Evolutionary conservation across 306 rosid species (phyloP), one percentile per base, ranked within the genome.

Genomic region (Corylus heterophylla): DNA sequence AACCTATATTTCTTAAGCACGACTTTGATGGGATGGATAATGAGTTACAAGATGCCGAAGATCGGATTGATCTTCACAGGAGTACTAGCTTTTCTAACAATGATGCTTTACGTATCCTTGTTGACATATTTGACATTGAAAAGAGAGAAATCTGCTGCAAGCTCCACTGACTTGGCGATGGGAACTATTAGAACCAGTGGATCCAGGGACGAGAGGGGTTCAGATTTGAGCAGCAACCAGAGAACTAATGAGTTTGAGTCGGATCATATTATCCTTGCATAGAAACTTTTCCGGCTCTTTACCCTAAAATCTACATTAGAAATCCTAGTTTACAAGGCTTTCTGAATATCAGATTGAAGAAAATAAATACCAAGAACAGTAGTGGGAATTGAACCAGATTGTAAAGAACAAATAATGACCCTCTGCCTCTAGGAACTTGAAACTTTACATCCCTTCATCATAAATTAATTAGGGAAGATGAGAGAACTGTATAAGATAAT

Each of bases 401-500:
- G 7, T 20, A 55, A 55, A 55, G 22, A 55, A 55, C 22, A 55
- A 55, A 22, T 2, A 10, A 55, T n/a, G 25, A n/a, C 62, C 25
- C 62, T n/a, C 16, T 50, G 16, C 54, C 58, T 49, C 12, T 49
- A 4, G 14, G 52, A 54, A 54, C 58, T 54, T 16, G 58, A 16
- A 59, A 59, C 35, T 59, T 59, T 10, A 25, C 37, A 9, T 22
- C 37, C 66, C 31, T 12, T 29, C 27, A 9, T 10, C 14, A 8
- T 37, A 44, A 67, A 29, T 67, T 20, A 67, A 42, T 14, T 9
- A 8, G 29, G 50, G 44, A 4, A 62, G 12, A 27, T 39, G 70
- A 49, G 45, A 75, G 75, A 74, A 78, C 69, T 70, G 69, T 79
- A 76, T 35, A 71, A 54, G 49, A 74, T 69, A 82, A 86, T 90